Evolutionary conservation across 2,329 filamentous ascomycete species (phyloP).

Genomic region (Neopestalotiopsis rosae): DNA sequence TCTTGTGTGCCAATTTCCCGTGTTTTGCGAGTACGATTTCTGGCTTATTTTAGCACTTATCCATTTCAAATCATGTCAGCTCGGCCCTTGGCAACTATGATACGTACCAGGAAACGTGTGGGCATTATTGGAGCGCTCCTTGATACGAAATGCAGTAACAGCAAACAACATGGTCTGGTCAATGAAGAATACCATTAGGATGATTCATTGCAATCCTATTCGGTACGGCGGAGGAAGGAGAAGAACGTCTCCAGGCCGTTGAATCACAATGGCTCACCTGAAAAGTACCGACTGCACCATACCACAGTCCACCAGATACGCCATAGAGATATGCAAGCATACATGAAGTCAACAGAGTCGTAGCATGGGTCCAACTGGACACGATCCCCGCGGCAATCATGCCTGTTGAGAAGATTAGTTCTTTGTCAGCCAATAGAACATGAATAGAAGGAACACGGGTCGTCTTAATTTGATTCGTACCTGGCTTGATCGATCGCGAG

Average conservation of each 20-base stretch:
- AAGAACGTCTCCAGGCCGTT: too few species aligned
- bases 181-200: too few species aligned
- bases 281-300: conserved; percentile 42
- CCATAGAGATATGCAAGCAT: conserved; percentile 48
- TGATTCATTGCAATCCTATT: too few species aligned
- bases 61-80: too few species aligned
- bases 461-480: not conserved
- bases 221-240: too few species aligned
- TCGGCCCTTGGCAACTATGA: too few species aligned
- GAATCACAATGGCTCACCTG: conserved; percentile 20
- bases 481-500: conserved; percentile 45
- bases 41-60: not conserved
- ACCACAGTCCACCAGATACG: conserved; percentile 46
- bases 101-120: conserved; percentile 42
- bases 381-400: conserved; percentile 53
- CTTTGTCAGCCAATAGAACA: not conserved
- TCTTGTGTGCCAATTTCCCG: conserved; percentile 42
- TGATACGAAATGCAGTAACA: conserved; percentile 47
- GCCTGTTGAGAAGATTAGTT: conserved; percentile 27
- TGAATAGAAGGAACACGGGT: not conserved
- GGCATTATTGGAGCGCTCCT: conserved; percentile 43
- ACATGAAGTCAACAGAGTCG: conserved; percentile 47
- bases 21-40: conserved; percentile 46
- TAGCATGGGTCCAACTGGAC: conserved; percentile 54
- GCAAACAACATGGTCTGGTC: conserved; percentile 44